Conservation (phyloP, 2,329 filamentous ascomycete species). For the Alternaria arborescens region DNA sequence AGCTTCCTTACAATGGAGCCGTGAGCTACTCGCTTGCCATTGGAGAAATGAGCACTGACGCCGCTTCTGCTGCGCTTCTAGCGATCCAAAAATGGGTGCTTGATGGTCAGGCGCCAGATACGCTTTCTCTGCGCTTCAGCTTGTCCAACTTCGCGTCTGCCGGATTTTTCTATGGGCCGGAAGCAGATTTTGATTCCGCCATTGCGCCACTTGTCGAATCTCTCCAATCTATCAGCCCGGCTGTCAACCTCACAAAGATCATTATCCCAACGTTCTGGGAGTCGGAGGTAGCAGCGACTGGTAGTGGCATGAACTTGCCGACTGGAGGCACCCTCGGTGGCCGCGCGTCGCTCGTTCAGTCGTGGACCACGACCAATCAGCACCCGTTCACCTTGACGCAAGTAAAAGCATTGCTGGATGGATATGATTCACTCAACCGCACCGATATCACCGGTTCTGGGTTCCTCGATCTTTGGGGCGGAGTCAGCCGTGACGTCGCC, state of each 20-base stretch:
- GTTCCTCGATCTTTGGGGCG: conserved; percentile 31
- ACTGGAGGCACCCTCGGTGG: conserved; percentile 25
- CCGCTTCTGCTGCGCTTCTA: conserved; percentile 17
- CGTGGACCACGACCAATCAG: conserved; percentile 22
- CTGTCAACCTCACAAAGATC: conserved; percentile 19
- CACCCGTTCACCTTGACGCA: conserved; percentile 17
- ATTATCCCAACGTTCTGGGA: conserved; percentile 28
- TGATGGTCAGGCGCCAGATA: conserved; percentile 17
- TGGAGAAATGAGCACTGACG: conserved; percentile 1
- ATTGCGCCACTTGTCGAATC: conserved; percentile 21
- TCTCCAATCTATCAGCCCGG: conserved; percentile 7
- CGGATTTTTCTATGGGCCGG: conserved; percentile 25
- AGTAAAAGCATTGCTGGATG: conserved; percentile 19
- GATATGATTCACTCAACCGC: conserved; percentile 21
- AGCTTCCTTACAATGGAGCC: conserved; percentile 13
- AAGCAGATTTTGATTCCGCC: conserved; percentile 18
- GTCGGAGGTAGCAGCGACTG: conserved; percentile 14
- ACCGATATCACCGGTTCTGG: conserved; percentile 22
- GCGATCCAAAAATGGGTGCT: conserved; percentile 25
- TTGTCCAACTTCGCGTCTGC: conserved; percentile 15
- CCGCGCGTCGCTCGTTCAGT: conserved; percentile 26
- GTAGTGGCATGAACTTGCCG: conserved; percentile 21
- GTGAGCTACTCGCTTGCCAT: conserved; percentile 18
- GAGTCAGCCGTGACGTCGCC: conserved; percentile 18
- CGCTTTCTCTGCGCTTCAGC: conserved; percentile 24